Percentiles rank a stretch among this genome's conserved stretches.
Evolutionary conservation across 2,329 filamentous ascomycete genomes (phyloP).

Genomic region (Colletotrichum musae): DNA sequence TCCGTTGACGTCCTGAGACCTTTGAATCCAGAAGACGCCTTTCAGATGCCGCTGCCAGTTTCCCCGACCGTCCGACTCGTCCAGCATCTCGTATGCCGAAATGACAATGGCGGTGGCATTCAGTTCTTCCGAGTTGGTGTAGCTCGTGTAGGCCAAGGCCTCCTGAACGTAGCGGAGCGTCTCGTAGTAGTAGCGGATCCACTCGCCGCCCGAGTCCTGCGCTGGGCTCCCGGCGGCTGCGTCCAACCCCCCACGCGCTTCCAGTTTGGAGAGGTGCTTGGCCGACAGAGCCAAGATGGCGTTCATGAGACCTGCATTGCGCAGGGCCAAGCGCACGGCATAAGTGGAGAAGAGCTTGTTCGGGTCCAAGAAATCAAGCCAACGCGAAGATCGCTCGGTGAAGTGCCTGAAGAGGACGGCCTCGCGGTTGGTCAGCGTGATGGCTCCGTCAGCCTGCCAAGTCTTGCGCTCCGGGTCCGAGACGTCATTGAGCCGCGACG

Average conservation of each 20-base stretch:
- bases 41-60: conserved; percentile 75
- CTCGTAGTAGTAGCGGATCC: conserved; percentile 72
- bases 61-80: conserved; percentile 65
- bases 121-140: conserved; percentile 70
- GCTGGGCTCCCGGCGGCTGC: neutral
- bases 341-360: conserved; percentile 51
- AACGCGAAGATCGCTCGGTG: conserved; percentile 43
- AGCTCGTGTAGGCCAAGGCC: conserved; percentile 70
- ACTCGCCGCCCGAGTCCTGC: conserved; percentile 44
- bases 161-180: conserved; percentile 73
- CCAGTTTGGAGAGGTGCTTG: conserved; percentile 53
- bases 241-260: neutral
- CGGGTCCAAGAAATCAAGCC: conserved; percentile 52
- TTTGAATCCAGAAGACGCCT: conserved; percentile 76
- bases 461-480: conserved; percentile 45
- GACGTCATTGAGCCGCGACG: conserved; percentile 25
- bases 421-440: conserved; percentile 46
- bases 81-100: conserved; percentile 77
- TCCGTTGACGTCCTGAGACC: conserved; percentile 73
- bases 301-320: conserved; percentile 70
- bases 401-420: conserved; percentile 48
- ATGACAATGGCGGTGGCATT: conserved; percentile 72
- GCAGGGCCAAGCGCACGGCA: conserved; percentile 55
- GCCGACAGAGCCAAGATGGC: conserved; percentile 70
- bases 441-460: conserved; percentile 46